Evolutionary conservation across 192 early-diverging fungal species (phyloP), one percentile per base, ranked within the genome.

Genomic region (Backusella macrospora): DNA sequence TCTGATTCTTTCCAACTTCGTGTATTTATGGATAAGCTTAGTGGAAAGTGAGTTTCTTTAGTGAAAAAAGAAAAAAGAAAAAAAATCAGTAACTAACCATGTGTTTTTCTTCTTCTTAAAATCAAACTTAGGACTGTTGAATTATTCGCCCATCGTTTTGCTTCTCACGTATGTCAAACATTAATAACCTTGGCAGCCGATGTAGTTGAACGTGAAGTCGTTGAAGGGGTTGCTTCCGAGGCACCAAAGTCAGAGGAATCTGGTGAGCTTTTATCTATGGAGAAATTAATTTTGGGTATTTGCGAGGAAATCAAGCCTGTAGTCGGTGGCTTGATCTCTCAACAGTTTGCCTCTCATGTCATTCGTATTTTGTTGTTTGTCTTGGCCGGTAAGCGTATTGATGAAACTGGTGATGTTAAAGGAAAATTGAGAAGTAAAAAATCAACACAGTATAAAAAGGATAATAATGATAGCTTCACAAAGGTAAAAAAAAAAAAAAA

Each of bases 101-200:
- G n/a, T n/a, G n/a, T n/a, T n/a, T 21, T 18, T 37, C 7, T 65
- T 86, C 80, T 73, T 26, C 29, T 34, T 34, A 34, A 34, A 34
- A 0, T 34, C 29, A 34, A 34, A 10, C 14, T 55, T 55, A 74
- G 73, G 14, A 59, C 76, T 44, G 69, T 87, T 29, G 85, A 88
- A 66, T 82, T 96, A 46, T 93, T 94, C 40, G 85, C 88, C 16
- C 94, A 96, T 75, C 92, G 90, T 64, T 96, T 93, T 74, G 93
- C 92, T 3, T 96, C 94, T 1, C 95, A 96, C 72, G 94, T 94
- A 0, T 88, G 89, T 63, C 95, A 96, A 85, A 94, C 95, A 15
- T 75, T 96, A 16, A 77, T 96, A 55, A 84, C 87, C 9, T 75
- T 94, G 5, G 88, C 86, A 21, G 91, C 92, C 1, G 87, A 89